Evolutionary conservation across 2,329 filamentous ascomycete genomes (phyloP).

Genomic region (Diaporthe sp.): DNA sequence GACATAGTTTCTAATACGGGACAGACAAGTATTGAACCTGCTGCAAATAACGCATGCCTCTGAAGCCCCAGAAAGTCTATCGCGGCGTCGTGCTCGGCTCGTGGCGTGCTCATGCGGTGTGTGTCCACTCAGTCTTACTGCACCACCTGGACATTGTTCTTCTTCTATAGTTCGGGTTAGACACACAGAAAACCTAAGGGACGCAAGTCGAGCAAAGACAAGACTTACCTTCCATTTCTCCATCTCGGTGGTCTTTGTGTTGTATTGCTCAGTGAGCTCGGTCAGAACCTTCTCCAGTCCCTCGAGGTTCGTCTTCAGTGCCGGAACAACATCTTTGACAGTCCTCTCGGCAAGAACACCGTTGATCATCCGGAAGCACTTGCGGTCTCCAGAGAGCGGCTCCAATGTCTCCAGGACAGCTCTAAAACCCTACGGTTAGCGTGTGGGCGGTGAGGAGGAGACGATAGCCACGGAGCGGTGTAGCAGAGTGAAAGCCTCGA

Average conservation of each 20-base stretch:
- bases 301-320: conserved; percentile 92
- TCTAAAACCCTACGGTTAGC: conserved; percentile 62
- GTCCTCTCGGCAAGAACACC: conserved; percentile 95
- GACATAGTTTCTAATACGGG: not conserved
- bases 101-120: conserved; percentile 27
- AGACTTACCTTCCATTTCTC: conserved; percentile 96
- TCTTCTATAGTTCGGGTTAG: conserved; percentile 71
- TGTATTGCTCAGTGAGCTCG: conserved; percentile 96
- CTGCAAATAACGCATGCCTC: not conserved
- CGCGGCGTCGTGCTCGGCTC: not conserved
- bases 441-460: conserved; percentile 40
- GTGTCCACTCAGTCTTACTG: conserved; percentile 70
- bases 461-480: conserved; percentile 40
- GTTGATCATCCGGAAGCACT: conserved; percentile 99
- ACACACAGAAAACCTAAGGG: not conserved
- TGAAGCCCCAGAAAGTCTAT: not conserved
- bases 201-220: not conserved
- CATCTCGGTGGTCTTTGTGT: conserved; percentile 92
- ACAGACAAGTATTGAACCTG: not conserved
- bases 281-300: conserved; percentile 94
- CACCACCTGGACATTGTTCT: conserved; percentile 90
- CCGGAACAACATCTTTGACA: conserved; percentile 91
- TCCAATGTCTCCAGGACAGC: conserved; percentile 93
- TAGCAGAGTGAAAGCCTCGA: not conserved
- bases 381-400: conserved; percentile 86